A percentile compares a stretch with the other conserved stretches of the same genome.
Conservation (phyloP, 345 rosid genomes). For the Lepidium didymum region DNA sequence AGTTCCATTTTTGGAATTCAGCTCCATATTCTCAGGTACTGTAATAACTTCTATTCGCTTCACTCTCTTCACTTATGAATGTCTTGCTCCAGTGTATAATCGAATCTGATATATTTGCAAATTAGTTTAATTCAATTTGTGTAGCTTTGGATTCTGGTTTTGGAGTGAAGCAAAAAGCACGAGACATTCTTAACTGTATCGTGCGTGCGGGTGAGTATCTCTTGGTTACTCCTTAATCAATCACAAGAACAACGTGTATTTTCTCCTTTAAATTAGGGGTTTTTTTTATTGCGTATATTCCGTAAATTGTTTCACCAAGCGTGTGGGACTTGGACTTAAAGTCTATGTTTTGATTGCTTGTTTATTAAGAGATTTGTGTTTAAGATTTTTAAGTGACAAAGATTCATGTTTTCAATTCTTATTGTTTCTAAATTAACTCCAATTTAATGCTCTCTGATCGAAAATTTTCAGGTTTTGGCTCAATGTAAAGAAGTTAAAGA, state of each 20-base stretch:
- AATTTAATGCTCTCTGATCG: not conserved
- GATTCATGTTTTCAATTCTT: not conserved
- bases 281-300: not conserved
- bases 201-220: conserved; percentile 16
- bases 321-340: conserved; percentile 6
- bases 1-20: not conserved
- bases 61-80: conserved; percentile 2
- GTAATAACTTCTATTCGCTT: conserved; percentile 10
- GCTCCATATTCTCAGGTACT: conserved; percentile 21
- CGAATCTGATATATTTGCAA: not conserved
- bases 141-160: conserved; percentile 2
- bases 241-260: conserved; percentile 28
- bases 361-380: conserved; percentile 5
- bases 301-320: not conserved
- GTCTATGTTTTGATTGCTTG: conserved; percentile 18
- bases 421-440: not conserved
- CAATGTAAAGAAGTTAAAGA: conserved; percentile 22
- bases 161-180: not conserved
- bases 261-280: not conserved
- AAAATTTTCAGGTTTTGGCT: conserved; percentile 6
- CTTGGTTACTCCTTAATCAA: not conserved
- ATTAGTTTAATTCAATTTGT: not conserved
- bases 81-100: conserved; percentile 2
- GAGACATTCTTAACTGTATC: not conserved
- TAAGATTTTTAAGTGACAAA: not conserved